phyloP scores from a whole-genome alignment of 176 grass and related monocot species.

The Cocos nucifera region DNA sequence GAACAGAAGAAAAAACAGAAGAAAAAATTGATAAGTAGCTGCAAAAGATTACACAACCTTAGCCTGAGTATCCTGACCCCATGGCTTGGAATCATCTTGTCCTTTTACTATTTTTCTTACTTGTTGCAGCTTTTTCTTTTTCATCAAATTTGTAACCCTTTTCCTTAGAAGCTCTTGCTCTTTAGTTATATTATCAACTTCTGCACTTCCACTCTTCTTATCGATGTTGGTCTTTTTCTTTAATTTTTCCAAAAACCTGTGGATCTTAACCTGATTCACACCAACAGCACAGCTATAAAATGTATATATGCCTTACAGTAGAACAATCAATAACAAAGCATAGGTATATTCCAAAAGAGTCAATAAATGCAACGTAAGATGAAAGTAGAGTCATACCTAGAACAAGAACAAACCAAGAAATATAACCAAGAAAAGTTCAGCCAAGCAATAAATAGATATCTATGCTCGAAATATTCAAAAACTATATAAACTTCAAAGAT shows the following conservation, averaged over 20 bases:
- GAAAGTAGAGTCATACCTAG: too few relatives aligned
- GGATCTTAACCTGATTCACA: constrained; percentile 54
- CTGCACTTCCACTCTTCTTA: constrained; percentile 33
- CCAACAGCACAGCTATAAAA: constrained; percentile 9
- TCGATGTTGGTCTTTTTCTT: constrained; percentile 56
- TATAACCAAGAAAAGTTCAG: too few relatives aligned
- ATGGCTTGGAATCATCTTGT: constrained; percentile 66
- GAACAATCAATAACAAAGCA: too few relatives aligned
- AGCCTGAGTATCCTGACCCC: constrained; percentile 87
- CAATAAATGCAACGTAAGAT: too few relatives aligned
- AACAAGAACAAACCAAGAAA: too few relatives aligned
- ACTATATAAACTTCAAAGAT: too few relatives aligned
- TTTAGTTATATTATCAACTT: constrained; percentile 24
- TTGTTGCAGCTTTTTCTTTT: constrained; percentile 64
- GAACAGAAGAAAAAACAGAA: too few relatives aligned
- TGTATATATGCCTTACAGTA: too few relatives aligned
- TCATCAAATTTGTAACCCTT: constrained; percentile 76
- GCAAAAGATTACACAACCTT: constrained; percentile 37
- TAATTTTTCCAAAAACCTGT: constrained; percentile 83
- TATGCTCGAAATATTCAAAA: too few relatives aligned
- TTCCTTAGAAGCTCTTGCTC: constrained; percentile 68
- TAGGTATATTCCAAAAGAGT: too few relatives aligned
- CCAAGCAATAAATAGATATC: too few relatives aligned
- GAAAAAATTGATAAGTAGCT: too few relatives aligned
- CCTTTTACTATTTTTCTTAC: constrained; percentile 59